Percentiles rank a stretch among this genome's conserved stretches.
Conservation (phyloP, 306 rosid species). For the Herpetospermum pedunculosum region DNA sequence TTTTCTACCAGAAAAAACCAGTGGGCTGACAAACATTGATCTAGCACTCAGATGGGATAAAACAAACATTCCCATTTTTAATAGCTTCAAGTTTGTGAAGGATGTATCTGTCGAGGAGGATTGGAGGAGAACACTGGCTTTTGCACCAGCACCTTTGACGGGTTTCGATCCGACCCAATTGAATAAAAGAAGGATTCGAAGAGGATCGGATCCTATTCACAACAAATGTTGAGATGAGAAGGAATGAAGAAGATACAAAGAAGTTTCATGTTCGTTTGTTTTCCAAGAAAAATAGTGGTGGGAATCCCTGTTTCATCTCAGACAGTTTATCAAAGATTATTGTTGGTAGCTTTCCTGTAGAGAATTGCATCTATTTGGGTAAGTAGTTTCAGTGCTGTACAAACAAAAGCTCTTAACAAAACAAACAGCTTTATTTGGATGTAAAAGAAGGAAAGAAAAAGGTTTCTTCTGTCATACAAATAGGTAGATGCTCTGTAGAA, state of each 20-base stretch:
- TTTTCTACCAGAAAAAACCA: conserved; percentile 42
- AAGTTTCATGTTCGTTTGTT: conserved; percentile 5
- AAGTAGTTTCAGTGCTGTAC: not conserved
- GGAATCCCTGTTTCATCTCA: not conserved
- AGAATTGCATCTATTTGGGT: conserved; percentile 1
- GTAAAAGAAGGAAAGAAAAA: conserved; percentile 5
- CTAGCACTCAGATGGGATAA: conserved; percentile 57
- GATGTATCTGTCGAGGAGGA: conserved; percentile 33
- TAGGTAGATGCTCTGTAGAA: conserved; percentile 5
- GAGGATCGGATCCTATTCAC: conserved; percentile 93
- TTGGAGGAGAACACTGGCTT: conserved; percentile 30
- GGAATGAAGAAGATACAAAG: not conserved
- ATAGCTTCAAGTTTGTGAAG: conserved; percentile 33
- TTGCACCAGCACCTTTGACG: conserved; percentile 65
- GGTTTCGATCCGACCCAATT: conserved; percentile 57
- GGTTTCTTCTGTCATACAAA: conserved; percentile 5
- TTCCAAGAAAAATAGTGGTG: conserved; percentile 10
- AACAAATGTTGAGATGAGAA: conserved; percentile 48
- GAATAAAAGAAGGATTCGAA: conserved; percentile 53
- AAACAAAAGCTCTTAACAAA: conserved; percentile 5
- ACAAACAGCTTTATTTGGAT: conserved; percentile 1
- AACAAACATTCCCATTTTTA: conserved; percentile 23
- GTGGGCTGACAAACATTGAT: conserved; percentile 51
- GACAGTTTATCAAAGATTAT: conserved; percentile 2
- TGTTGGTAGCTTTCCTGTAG: not conserved